These are phyloP conservation scores for Plasmopara muralis DNA, from an alignment of 352 stramenopile species.

Conservation along the genomic window DNA sequence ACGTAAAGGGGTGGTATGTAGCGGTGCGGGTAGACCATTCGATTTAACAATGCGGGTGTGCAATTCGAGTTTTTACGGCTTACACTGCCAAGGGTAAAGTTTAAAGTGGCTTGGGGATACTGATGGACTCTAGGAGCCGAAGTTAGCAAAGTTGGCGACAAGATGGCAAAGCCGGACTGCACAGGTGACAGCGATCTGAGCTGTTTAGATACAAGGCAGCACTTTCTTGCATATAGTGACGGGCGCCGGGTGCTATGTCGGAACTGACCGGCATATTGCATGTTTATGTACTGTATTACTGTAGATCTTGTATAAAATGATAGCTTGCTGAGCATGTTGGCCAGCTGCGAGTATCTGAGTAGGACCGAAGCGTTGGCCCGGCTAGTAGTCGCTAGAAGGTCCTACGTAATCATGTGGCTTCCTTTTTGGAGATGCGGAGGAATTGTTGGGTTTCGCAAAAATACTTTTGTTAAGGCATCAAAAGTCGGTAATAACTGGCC, in stretches of 20 bases:
- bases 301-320: background rate
- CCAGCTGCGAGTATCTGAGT: background rate
- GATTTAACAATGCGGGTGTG: background rate
- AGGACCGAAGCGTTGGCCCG: background rate
- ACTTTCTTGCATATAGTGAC: background rate
- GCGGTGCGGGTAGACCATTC: conserved; percentile 33
- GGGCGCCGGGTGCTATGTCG: no score
- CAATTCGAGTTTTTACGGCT: conserved; percentile 6
- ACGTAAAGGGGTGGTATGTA: conserved; percentile 37
- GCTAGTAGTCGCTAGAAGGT: background rate
- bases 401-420: background rate
- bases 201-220: conserved; percentile 24
- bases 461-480: background rate
- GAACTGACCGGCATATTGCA: background rate
- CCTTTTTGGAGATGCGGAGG: background rate
- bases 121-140: conserved; percentile 11
- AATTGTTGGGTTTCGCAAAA: background rate
- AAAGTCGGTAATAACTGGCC: background rate
- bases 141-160: conserved; percentile 15
- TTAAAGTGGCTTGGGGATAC: conserved; percentile 16
- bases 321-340: background rate
- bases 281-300: background rate
- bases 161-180: conserved; percentile 18
- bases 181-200: conserved; percentile 20
- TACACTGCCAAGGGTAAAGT: conserved; percentile 24